A percentile compares a stretch with the other conserved stretches of the same genome.
phyloP scores from a whole-genome alignment of 805 yeast species.

The Millerozyma miso region DNA sequence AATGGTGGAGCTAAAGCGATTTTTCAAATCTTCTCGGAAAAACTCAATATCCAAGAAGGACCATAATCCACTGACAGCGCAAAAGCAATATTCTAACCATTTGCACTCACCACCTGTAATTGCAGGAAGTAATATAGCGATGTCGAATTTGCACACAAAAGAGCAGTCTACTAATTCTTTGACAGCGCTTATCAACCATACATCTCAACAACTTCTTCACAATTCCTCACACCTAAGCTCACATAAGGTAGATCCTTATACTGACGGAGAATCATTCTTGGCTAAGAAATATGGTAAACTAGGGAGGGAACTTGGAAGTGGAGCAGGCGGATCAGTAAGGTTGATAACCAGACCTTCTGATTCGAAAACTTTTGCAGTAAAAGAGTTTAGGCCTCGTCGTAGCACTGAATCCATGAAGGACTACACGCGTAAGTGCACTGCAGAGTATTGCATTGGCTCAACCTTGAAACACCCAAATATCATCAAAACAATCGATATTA shows the following conservation, averaged over 20 bases:
- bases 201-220: conserved; percentile 32
- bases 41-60: conserved; percentile 13
- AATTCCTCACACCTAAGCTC: conserved; percentile 35
- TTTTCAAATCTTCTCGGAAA: conserved; percentile 57
- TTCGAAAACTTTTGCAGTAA: conserved; percentile 78
- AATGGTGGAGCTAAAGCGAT: conserved; percentile 69
- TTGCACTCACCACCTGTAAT: conserved; percentile 30
- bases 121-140: conserved; percentile 9
- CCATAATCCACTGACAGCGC: conserved; percentile 3
- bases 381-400: conserved; percentile 80
- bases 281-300: conserved; percentile 74
- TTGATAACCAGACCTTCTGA: conserved; percentile 67
- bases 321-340: conserved; percentile 91
- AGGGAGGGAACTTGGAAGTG: conserved; percentile 87
- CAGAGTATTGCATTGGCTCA: conserved; percentile 91
- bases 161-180: conserved; percentile 35
- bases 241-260: conserved; percentile 29
- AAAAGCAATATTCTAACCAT: conserved; percentile 16
- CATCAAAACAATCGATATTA: conserved; percentile 85
- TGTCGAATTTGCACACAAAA: conserved; percentile 13
- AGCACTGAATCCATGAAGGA: conserved; percentile 74
- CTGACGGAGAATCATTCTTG: conserved; percentile 49
- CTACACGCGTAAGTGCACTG: conserved; percentile 87
- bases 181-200: conserved; percentile 34
- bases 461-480: conserved; percentile 87